Base-by-base conservation (phyloP, 2,329 filamentous ascomycete genomes). In the Coleophoma crateriformis region DNA sequence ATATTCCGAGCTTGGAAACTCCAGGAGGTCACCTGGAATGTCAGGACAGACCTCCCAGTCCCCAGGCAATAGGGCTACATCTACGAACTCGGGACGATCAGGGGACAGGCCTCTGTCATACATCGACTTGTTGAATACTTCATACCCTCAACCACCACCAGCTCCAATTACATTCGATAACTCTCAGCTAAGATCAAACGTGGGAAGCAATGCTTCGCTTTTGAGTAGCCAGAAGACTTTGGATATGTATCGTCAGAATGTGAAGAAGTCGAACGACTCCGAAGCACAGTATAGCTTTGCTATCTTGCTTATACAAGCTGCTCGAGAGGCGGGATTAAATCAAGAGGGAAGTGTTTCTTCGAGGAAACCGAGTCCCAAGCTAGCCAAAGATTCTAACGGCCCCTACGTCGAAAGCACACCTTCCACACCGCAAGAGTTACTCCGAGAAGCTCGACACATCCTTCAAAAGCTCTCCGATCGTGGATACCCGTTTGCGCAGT, bases 281-380 rank as follows among this genome's bases (percentile, higher is more conserved):
- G 85, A 87, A 4, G 88, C 95, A 33, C 90, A 96, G 68, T 97
- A 97, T 68, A 94, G 95, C 32, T 97, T 99, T 69, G 94, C 94
- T 2, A 81, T 97, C 35, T 96, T 95, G 67, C 83, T 99, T 73
- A 86, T 97, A 58, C 88, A 91, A 43, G 86, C 90, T 2, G 91
- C 92, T 38, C 87, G 90, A 65, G 88, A 95, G 64, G 80, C 87
- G 64, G 84, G 82, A 2, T 62, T 85, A 17, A 74, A 79, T 52
- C 66, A 71, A 42, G 71, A 77, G 1, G 74, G 77, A 49, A 52
- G 51, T 27, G 34, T 50, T 11, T 27, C 56, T 22, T 48, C 55
- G 14, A 45, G 49, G 14, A 63, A 61, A 48, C 19, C 50, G 15
- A 75, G 68, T 54, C 70, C 74, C 13, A 78, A 77, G 61, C 62